These are phyloP conservation scores for Hymenoscyphus infarciens DNA, from an alignment of 2,329 filamentous ascomycete genomes.

Conservation along the genomic window DNA sequence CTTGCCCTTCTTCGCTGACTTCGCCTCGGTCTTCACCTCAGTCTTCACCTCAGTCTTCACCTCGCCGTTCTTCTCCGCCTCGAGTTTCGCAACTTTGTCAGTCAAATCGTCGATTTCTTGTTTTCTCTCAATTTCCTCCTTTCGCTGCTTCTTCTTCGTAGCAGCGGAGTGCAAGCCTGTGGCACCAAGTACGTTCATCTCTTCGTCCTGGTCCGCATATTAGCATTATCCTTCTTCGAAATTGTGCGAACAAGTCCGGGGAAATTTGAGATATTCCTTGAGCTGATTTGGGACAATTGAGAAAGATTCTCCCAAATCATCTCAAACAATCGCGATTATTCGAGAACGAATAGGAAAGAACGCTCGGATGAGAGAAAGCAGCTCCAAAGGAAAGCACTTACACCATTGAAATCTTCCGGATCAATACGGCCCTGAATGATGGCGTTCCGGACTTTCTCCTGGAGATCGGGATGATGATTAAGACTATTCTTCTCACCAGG, in stretches of 20 bases:
- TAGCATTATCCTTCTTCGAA: not conserved
- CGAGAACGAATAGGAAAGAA: too few species aligned
- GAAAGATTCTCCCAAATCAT: too few species aligned
- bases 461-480: constrained; percentile 51
- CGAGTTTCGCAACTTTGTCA: constrained; percentile 14
- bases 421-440: constrained; percentile 77
- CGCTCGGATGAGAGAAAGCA: too few species aligned
- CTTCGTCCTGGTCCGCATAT: constrained; percentile 31
- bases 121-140: constrained; percentile 19
- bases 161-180: constrained; percentile 26
- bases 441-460: constrained; percentile 71
- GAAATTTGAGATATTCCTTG: too few species aligned
- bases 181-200: constrained; percentile 35
- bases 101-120: constrained; percentile 19
- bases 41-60: constrained; percentile 14
- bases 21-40: constrained; percentile 13
- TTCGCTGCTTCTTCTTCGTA: constrained; percentile 25
- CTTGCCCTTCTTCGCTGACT: constrained; percentile 10
- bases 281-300: too few species aligned
- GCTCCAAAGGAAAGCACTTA: constrained; percentile 45
- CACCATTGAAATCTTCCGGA: constrained; percentile 83
- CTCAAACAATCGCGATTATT: too few species aligned
- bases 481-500: constrained; percentile 58
- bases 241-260: constrained; percentile 1
- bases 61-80: constrained; percentile 15